Percentiles rank a stretch among this genome's conserved stretches.
These are phyloP conservation scores for Aspergillaceae sp. DNA, from an alignment of 2,329 filamentous ascomycete species.

Conservation along the genomic window DNA sequence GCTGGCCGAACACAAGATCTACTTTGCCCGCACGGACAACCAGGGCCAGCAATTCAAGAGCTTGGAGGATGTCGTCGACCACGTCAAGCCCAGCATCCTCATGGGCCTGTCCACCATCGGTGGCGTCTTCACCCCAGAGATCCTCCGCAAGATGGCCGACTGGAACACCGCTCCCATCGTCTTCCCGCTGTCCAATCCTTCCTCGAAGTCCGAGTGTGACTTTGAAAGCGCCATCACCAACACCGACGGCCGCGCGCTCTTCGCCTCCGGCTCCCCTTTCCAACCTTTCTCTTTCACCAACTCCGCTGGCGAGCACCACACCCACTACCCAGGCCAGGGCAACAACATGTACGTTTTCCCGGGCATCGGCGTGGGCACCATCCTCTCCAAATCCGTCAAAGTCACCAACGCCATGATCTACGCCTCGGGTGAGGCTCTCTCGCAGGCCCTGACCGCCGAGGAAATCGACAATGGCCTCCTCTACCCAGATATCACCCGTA, in stretches of 20 bases:
- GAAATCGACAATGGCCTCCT: conserved; percentile 78
- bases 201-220: conserved; percentile 94
- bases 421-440: conserved; percentile 74
- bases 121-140: conserved; percentile 83
- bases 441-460: conserved; percentile 66
- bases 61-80: conserved; percentile 84
- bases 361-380: conserved; percentile 85
- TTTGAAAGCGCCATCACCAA: conserved; percentile 87
- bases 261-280: conserved; percentile 93
- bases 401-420: conserved; percentile 97
- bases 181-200: conserved; percentile 93
- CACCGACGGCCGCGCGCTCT: conserved; percentile 86
- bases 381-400: conserved; percentile 76
- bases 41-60: conserved; percentile 60
- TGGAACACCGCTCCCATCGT: conserved; percentile 76
- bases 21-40: conserved; percentile 59
- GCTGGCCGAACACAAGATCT: conserved; percentile 77
- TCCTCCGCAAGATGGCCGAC: conserved; percentile 56
- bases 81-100: conserved; percentile 88
- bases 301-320: conserved; percentile 49
- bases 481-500: conserved; percentile 84
- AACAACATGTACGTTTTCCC: conserved; percentile 90
- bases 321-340: conserved; percentile 72
- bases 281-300: conserved; percentile 59
- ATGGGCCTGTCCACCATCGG: conserved; percentile 92